Percentiles rank a stretch among this genome's conserved stretches.
Evolutionary conservation across 2,329 filamentous ascomycete species (phyloP).

Genomic region (Colletotrichum neosansevieriae): DNA sequence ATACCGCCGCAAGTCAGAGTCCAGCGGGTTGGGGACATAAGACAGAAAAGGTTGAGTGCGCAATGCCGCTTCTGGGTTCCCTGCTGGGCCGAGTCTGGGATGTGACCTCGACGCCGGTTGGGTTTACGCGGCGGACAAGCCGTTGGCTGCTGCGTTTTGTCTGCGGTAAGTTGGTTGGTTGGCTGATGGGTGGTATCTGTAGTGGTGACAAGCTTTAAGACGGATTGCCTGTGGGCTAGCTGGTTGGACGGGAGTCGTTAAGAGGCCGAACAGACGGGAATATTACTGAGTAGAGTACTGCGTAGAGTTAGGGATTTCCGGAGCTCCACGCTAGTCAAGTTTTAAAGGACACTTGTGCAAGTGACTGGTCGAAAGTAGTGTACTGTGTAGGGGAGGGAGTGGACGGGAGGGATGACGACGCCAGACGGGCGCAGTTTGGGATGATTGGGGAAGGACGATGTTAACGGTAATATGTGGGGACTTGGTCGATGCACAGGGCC

Average conservation of each 20-base stretch:
- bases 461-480: constrained; percentile 17
- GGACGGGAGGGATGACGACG: constrained; percentile 33
- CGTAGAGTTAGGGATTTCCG: constrained; percentile 27
- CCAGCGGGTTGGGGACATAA: constrained; percentile 19
- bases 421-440: constrained; percentile 29
- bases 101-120: constrained; percentile 17
- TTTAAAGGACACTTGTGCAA: constrained; percentile 10
- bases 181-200: constrained; percentile 2
- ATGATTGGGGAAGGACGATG: constrained; percentile 6
- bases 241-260: constrained; percentile 11
- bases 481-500: neutral
- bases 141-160: constrained; percentile 7
- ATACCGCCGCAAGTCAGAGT: constrained; percentile 35
- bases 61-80: constrained; percentile 20
- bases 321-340: constrained; percentile 14
- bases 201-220: constrained; percentile 30
- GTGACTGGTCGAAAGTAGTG: constrained; percentile 6
- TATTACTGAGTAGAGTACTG: constrained; percentile 7
- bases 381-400: too few relatives aligned
- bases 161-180: constrained; percentile 7
- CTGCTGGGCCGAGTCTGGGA: constrained; percentile 21
- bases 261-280: constrained; percentile 11
- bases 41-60: constrained; percentile 26
- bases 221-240: constrained; percentile 4
- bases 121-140: constrained; percentile 24